phyloP scores from a whole-genome alignment of 441 rosid genomes.

The Gossypium davidsonii region DNA sequence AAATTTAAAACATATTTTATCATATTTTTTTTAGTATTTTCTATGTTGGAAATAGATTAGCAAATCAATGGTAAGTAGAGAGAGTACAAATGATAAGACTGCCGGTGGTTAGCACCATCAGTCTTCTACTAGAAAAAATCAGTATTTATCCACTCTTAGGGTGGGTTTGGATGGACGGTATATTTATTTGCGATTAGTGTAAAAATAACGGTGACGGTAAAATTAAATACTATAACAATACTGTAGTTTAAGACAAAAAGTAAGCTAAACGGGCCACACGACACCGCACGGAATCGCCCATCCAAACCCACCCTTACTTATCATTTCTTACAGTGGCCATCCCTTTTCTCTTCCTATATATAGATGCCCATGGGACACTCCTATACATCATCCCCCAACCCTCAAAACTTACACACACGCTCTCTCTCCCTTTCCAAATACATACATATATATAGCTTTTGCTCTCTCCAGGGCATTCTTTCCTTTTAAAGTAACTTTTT shows the following conservation, averaged over 20 bases:
- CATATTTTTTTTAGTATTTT: no score
- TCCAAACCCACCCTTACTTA: background rate
- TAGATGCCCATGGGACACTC: background rate
- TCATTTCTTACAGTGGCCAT: background rate
- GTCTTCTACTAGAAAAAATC: background rate
- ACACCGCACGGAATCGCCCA: no score
- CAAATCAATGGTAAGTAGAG: no score
- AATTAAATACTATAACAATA: no score
- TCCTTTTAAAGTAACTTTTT: slow-evolving; percentile 5
- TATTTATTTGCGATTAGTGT: no score
- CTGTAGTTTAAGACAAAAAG: no score
- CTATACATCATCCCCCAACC: slow-evolving; percentile 1
- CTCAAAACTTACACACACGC: background rate
- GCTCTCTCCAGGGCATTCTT: background rate
- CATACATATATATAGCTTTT: background rate
- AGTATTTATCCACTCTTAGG: background rate
- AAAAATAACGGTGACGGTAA: no score
- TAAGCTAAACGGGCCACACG: no score
- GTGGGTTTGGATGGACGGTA: no score
- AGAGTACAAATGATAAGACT: background rate
- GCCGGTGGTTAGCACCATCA: background rate
- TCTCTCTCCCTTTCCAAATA: background rate
- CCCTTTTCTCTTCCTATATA: background rate
- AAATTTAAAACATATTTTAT: no score
- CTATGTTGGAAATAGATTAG: background rate